Base-by-base conservation (phyloP, 148 eudicot genomes). In the Silene latifolia region DNA sequence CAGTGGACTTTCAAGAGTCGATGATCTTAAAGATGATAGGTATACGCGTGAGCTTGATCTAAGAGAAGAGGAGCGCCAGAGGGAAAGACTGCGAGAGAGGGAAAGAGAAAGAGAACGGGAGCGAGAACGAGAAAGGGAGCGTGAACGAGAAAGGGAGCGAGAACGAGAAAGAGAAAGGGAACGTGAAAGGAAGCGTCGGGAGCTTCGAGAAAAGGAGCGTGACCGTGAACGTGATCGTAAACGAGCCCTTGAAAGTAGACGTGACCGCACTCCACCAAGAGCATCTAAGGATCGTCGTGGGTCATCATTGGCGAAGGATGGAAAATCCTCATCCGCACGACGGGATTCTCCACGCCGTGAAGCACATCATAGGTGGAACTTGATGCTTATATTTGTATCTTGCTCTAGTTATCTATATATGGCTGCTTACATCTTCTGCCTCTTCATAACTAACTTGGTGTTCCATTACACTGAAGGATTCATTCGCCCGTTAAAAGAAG, bases 401-500 rank as follows among this genome's bases (percentile, higher is more conserved):
- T 85, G 75, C 83, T 82, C 72, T 84, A 75, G 87, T 84, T 87
- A 75, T 88, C 82, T 83, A 70, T 87, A 62, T 91, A 77, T 82
- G 86, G 87, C 85, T 84, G 79, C 80, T 88, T 76, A 67, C 74
- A 59, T 83, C 75, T 85, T 76, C 80, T 89, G 89, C 82, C 73
- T 84, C 87, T 80, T 74, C 84, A 23, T 81, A 74, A 86, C 98
- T 94, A 92, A 94, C 95, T 72, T 83, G 84, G 82, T 94, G 88
- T 83, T 92, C 91, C 90, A 74, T 87, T 87, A 89, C 93, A 79
- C 91, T 94, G 97, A 94, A 94, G 98, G 98, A 92, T 83, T 72
- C 98, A 79, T 78, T 95, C 98, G 82, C 98, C 97, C 73, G 92
- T 89, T 82, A 92, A 88, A 89, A 89, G 93, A 85, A 95, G 96